Conservation (phyloP, 75 land plant genomes). For the Cupressus sempervirens region DNA sequence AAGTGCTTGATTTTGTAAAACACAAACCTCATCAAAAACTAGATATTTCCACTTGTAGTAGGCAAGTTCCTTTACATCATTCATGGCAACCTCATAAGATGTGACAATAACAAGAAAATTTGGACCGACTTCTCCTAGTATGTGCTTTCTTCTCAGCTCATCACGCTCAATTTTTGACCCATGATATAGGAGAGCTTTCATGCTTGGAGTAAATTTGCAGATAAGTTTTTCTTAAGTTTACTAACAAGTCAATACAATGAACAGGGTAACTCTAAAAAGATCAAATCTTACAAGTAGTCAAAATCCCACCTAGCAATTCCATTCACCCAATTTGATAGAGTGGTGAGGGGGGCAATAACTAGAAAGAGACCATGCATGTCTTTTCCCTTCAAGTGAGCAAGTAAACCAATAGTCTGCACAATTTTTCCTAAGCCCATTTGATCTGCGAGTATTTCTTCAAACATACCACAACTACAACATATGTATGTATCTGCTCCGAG, state of each 20-base stretch:
- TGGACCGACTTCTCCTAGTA: conserved; percentile 55
- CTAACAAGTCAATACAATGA: neutral
- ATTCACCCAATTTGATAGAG: conserved; percentile 88
- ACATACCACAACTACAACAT: too few species aligned
- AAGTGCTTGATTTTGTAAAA: neutral
- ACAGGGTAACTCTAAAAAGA: neutral
- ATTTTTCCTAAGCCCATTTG: conserved; percentile 99
- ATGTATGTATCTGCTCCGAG: too few species aligned
- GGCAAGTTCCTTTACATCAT: conserved; percentile 51
- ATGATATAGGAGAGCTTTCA: conserved; percentile 82
- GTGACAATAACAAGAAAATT: conserved; percentile 83
- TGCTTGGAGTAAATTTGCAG: conserved; percentile 69
- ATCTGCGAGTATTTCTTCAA: conserved; percentile 97
- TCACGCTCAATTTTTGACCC: conserved; percentile 65
- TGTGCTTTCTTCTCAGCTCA: conserved; percentile 51
- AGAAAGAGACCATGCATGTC: conserved; percentile 84
- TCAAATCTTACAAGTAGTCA: neutral
- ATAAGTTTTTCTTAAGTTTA: neutral
- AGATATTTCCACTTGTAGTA: conserved; percentile 82
- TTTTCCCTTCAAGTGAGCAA: conserved; percentile 87
- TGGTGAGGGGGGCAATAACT: conserved; percentile 83
- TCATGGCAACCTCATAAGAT: conserved; percentile 79
- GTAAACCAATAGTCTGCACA: conserved; percentile 87
- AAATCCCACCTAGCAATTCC: conserved; percentile 40
- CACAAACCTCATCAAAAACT: conserved; percentile 84